Base-by-base conservation (phyloP, 108 stramenopile genomes). In the Stephanodiscus triporus region DNA sequence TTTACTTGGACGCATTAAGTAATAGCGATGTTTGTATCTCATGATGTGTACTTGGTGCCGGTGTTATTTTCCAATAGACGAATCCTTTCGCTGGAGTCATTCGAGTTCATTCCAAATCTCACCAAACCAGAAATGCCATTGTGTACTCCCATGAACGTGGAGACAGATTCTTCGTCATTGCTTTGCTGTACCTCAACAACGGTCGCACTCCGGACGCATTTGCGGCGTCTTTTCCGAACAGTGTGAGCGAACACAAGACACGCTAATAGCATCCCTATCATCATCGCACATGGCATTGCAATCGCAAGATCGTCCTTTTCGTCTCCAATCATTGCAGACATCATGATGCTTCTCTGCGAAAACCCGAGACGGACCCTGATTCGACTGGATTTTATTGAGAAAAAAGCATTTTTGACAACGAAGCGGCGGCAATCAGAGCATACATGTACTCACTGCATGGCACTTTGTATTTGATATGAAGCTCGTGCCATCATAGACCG, bases 291-390 rank as follows among this genome's bases (percentile, higher is more conserved):
- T 14, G 66, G 66, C 17, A 51, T 23, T 14, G 34, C 29, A 7
- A 22, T 37, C 4, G 45, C 50, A 16, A 51, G 14, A 19, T 65
- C 27, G 27, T 24, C 27, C 4, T 53, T 36, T 63, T 54, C 71
- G 58, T 59, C 72, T 64, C 72, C 72, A 53, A 57, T 53, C 30
- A 79, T 14, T 4, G 72, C 73, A 14, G 32, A 57, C 78, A 73
- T 73, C 72, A 63, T 73, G 36, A 73, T 73, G 37, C 71, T 72
- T 19, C 68, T 72, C 55, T 72, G 66, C 26, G 70, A 50, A 1
- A 79, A 79, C 4, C 71, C 71, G 9, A 72, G 67, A 30, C 59
- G 70, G 5, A 50, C 32, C 34, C 71, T 42, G 51, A 79, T 73
- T 36, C 53, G 57, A 64, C 60, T 61, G 22, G 0, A 37, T 34